Conservation (phyloP, 1,284 basidiomycete species). For the Cryptococcus sp. region DNA sequence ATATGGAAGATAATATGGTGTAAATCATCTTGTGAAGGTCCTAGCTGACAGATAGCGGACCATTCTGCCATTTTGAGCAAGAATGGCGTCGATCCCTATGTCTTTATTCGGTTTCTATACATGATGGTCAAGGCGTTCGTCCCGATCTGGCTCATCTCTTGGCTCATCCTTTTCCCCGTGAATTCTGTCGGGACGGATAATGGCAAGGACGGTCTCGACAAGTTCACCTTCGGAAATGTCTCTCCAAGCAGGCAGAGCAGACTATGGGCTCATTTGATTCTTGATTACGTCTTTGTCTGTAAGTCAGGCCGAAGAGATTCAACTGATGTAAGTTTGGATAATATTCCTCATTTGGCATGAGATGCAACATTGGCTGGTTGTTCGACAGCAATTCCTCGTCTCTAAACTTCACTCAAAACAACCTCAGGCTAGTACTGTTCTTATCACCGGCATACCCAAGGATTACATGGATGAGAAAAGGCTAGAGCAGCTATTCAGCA, state of each 20-base stretch:
- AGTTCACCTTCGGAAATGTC: constrained; percentile 55
- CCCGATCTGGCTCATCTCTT: constrained; percentile 60
- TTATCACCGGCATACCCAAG: constrained; percentile 68
- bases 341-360: constrained; percentile 65
- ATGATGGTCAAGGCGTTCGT: constrained; percentile 63
- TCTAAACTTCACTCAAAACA: constrained; percentile 59
- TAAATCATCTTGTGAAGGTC: constrained; percentile 39
- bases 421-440: constrained; percentile 70
- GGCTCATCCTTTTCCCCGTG: constrained; percentile 59
- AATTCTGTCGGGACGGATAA: constrained; percentile 52
- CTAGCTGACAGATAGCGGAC: constrained; percentile 55
- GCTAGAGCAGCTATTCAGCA: constrained; percentile 60
- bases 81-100: constrained; percentile 61
- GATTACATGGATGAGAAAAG: constrained; percentile 59
- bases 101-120: constrained; percentile 64
- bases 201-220: constrained; percentile 48
- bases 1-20: constrained; percentile 36
- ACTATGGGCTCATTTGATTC: constrained; percentile 50
- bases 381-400: constrained; percentile 67
- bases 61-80: constrained; percentile 37
- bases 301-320: constrained; percentile 11
- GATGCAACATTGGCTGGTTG: constrained; percentile 60
- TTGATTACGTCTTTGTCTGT: constrained; percentile 51
- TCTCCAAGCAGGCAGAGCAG: constrained; percentile 34
- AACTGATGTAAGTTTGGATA: constrained; percentile 56